Evolutionary conservation across 768 basidiomycete genomes (phyloP).

Genomic region (Lepiota venenata): DNA sequence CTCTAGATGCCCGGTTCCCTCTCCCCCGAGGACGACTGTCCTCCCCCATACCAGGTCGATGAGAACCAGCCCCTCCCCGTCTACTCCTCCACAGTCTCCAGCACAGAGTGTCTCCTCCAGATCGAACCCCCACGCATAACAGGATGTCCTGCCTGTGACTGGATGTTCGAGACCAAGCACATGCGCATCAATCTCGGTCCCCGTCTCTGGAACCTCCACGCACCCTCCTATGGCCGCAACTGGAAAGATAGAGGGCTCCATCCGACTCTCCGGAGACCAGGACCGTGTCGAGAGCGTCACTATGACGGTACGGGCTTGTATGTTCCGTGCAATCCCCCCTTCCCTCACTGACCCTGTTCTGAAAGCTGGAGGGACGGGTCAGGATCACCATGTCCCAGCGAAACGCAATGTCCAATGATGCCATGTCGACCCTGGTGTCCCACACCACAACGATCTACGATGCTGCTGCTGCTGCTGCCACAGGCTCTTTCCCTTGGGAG

Average conservation of each 20-base stretch:
- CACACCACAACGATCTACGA: slow-evolving; percentile 25
- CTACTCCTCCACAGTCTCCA: slow-evolving; percentile 26
- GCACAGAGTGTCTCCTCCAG: slow-evolving; percentile 33
- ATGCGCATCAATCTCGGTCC: slow-evolving; percentile 38
- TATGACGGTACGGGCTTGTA: slow-evolving; percentile 29
- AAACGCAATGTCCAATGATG: slow-evolving; percentile 22
- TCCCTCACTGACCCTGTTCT: slow-evolving; percentile 3
- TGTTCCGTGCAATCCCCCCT: neutral
- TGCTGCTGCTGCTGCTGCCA: no score
- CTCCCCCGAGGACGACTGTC: slow-evolving; percentile 5
- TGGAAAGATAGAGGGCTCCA: slow-evolving; percentile 36
- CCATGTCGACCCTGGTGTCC: slow-evolving; percentile 23
- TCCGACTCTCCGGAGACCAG: slow-evolving; percentile 30
- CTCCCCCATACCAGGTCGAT: slow-evolving; percentile 18
- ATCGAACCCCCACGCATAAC: slow-evolving; percentile 22
- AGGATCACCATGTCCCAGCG: slow-evolving; percentile 29
- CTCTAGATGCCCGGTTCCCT: slow-evolving; percentile 9
- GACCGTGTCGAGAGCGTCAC: slow-evolving; percentile 34
- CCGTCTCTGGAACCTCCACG: slow-evolving; percentile 31
- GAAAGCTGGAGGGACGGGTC: slow-evolving; percentile 35
- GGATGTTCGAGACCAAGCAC: slow-evolving; percentile 35
- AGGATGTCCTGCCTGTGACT: slow-evolving; percentile 26
- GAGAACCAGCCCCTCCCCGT: slow-evolving; percentile 15
- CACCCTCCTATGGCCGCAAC: slow-evolving; percentile 40
- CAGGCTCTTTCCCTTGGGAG: slow-evolving; percentile 19